Conservation (phyloP, 345 rosid genomes). For the Eucalyptus viminalis region DNA sequence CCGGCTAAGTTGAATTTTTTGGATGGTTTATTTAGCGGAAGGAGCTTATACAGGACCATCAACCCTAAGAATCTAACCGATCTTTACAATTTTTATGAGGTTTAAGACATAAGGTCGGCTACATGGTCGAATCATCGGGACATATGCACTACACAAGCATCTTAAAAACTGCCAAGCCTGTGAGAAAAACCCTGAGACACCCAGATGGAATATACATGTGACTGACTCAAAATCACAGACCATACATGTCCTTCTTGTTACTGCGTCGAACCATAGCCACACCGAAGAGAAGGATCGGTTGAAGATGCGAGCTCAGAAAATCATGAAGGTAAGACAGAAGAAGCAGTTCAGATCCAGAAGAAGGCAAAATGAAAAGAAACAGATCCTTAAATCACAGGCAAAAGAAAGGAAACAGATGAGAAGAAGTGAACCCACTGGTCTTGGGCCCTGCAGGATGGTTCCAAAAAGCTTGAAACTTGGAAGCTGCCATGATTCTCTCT, state of each 20-base stretch:
- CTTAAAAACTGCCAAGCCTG: not conserved
- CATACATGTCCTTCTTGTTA: not conserved
- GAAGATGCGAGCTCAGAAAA: not conserved
- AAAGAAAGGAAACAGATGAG: not conserved
- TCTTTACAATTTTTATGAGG: not conserved
- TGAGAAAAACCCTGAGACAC: not conserved
- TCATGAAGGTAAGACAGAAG: not conserved
- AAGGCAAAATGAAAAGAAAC: not conserved
- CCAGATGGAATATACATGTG: not conserved
- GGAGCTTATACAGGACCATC: not conserved
- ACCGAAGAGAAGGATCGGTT: not conserved
- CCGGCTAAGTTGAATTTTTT: not conserved
- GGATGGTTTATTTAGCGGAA: not conserved
- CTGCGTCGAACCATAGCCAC: not conserved
- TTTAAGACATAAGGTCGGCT: not conserved
- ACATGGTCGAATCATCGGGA: not conserved
- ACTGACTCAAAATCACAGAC: not conserved
- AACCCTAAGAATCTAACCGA: not conserved
- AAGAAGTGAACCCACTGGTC: not conserved
- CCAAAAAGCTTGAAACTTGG: not conserved
- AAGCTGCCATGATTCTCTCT: not conserved
- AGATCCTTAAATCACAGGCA: not conserved
- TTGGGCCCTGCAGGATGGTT: constrained; percentile 5
- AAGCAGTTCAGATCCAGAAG: not conserved
- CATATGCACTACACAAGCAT: not conserved